A percentile compares a stretch with the other conserved stretches of the same genome.
phyloP scores from a whole-genome alignment of 169 alveolate species.

The Eimeria acervulina region DNA sequence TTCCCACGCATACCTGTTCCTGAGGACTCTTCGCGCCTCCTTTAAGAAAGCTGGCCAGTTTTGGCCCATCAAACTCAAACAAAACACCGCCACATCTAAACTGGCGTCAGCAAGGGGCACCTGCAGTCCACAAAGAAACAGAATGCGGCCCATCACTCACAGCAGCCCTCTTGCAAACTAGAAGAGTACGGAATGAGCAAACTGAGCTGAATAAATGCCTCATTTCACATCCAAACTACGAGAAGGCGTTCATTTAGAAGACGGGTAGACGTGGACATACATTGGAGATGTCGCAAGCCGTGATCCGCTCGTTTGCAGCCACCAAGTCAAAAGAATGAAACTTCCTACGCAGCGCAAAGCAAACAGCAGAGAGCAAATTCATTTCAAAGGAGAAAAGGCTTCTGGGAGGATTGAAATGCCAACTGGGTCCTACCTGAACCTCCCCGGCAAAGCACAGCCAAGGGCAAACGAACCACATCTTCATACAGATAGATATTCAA shows the following conservation, averaged over 20 bases:
- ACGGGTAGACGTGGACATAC: slow-evolving; percentile 55
- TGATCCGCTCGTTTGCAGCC: slow-evolving; percentile 86
- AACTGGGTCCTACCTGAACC: too few relatives aligned
- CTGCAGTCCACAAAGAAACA: slow-evolving; percentile 56
- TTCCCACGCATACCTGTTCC: slow-evolving; percentile 64
- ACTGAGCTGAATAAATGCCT: not conserved
- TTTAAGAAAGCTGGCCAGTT: slow-evolving; percentile 92
- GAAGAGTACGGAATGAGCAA: not conserved
- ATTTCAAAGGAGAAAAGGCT: not conserved
- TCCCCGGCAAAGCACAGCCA: not conserved
- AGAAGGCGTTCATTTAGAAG: not conserved
- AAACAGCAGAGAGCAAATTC: not conserved
- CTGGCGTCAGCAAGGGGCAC: slow-evolving; percentile 87
- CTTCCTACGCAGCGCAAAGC: slow-evolving; percentile 53
- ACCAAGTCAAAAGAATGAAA: slow-evolving; percentile 90
- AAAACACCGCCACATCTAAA: slow-evolving; percentile 89
- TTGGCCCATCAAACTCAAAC: slow-evolving; percentile 92
- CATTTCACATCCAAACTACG: not conserved
- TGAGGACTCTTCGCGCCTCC: slow-evolving; percentile 91
- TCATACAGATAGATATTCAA: not conserved
- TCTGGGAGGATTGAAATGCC: not conserved
- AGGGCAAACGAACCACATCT: not conserved
- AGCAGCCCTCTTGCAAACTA: not conserved
- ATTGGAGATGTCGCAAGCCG: slow-evolving; percentile 89
- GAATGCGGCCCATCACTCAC: not conserved